phyloP scores from a whole-genome alignment of 306 rosid genomes.

The Prunus kanzakura region DNA sequence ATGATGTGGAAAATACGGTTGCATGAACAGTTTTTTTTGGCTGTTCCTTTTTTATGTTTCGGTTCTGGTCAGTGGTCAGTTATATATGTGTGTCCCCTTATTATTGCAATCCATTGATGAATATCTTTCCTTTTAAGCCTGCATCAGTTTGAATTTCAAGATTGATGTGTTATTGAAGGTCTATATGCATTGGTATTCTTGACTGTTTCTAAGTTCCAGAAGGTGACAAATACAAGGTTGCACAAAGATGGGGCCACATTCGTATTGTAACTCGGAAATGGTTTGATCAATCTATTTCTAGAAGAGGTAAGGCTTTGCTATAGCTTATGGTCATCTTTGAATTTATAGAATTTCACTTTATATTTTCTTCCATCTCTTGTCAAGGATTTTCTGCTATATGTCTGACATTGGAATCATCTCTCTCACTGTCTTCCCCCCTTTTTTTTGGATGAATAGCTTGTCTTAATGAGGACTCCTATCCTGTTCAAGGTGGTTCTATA shows the following conservation, averaged over 20 bases:
- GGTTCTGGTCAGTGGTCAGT: neutral
- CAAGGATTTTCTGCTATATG: constrained; percentile 12
- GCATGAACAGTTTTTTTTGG: neutral
- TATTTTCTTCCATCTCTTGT: constrained; percentile 9
- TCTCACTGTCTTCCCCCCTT: neutral
- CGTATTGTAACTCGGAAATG: constrained; percentile 75
- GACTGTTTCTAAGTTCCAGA: constrained; percentile 80
- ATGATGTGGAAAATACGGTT: neutral
- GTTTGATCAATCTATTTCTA: constrained; percentile 78
- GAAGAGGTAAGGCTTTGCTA: constrained; percentile 58
- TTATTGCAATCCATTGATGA: neutral
- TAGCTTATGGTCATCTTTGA: constrained; percentile 20
- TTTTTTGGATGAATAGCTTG: constrained; percentile 53
- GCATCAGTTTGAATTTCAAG: neutral
- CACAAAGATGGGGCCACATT: constrained; percentile 78
- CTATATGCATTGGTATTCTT: constrained; percentile 46
- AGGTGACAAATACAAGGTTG: constrained; percentile 95
- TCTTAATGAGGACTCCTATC: constrained; percentile 79
- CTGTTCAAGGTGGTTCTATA: constrained; percentile 58
- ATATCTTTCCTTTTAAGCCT: neutral
- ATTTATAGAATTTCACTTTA: constrained; percentile 2
- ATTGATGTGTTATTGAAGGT: neutral
- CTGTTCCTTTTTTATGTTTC: neutral
- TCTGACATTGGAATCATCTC: constrained; percentile 23
- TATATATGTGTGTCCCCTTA: neutral